These are phyloP conservation scores for Phytophthora quininea DNA, from an alignment of 352 stramenopile genomes.

Conservation along the genomic window DNA sequence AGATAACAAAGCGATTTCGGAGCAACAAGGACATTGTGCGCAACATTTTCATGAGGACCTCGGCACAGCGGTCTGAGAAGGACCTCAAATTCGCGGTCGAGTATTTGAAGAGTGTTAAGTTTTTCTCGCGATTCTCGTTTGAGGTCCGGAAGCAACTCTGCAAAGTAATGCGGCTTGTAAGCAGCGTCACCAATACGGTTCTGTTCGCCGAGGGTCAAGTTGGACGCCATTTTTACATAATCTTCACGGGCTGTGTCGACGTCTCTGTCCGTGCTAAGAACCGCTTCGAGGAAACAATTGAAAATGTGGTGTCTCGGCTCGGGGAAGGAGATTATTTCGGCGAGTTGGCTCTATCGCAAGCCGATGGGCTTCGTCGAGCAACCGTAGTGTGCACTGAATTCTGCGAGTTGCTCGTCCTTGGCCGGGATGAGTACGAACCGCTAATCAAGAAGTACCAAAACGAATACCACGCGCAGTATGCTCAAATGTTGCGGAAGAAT, in stretches of 20 bases:
- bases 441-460: constrained; percentile 87
- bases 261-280: constrained; percentile 78
- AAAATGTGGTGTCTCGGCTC: constrained; percentile 71
- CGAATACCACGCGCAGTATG: constrained; percentile 83
- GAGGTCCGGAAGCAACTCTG: constrained; percentile 87
- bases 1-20: constrained; percentile 78
- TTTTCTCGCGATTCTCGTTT: constrained; percentile 86
- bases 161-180: constrained; percentile 82
- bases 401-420: constrained; percentile 76
- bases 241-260: constrained; percentile 76
- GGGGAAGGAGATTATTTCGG: constrained; percentile 82
- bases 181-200: constrained; percentile 77
- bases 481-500: constrained; percentile 78
- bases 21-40: constrained; percentile 89
- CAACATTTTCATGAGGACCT: constrained; percentile 81
- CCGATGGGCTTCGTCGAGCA: constrained; percentile 66
- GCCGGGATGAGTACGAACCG: constrained; percentile 82
- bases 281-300: constrained; percentile 68
- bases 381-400: constrained; percentile 77
- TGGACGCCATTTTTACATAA: constrained; percentile 85
- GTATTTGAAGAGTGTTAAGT: constrained; percentile 89
- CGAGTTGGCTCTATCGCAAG: constrained; percentile 74
- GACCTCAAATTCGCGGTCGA: constrained; percentile 87
- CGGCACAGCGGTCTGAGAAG: constrained; percentile 74
- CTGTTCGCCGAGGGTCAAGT: constrained; percentile 83